A percentile compares a stretch with the other conserved stretches of the same genome.
Evolutionary conservation across 805 yeast species (phyloP).

Genomic region (Pichia kluyveri): DNA sequence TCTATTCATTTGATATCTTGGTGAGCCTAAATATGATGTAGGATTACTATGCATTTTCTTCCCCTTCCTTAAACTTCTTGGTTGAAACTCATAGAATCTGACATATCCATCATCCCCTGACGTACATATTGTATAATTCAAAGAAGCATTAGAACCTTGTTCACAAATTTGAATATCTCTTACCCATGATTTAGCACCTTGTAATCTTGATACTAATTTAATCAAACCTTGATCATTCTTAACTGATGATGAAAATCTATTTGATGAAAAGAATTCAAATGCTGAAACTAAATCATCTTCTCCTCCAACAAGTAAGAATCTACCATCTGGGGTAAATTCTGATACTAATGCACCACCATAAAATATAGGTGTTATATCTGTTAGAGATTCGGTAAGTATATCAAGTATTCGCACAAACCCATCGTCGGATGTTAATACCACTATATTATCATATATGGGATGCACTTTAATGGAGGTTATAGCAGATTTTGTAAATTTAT

Average conservation of each 20-base stretch:
- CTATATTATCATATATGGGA: constrained; percentile 30
- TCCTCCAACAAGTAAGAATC: constrained; percentile 42
- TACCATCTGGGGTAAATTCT: constrained; percentile 39
- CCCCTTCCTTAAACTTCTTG: constrained; percentile 31
- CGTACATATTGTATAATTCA: constrained; percentile 39
- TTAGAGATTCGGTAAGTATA: constrained; percentile 30
- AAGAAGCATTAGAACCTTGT: constrained; percentile 18
- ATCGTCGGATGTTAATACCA: constrained; percentile 54
- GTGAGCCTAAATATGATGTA: neutral
- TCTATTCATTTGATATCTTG: constrained; percentile 3
- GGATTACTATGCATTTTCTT: constrained; percentile 11
- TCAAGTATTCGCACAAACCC: constrained; percentile 56
- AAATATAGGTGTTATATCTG: constrained; percentile 54
- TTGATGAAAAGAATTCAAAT: constrained; percentile 22
- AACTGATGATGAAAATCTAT: constrained; percentile 8
- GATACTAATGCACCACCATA: constrained; percentile 55
- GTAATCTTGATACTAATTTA: constrained; percentile 23
- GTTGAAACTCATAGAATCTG: constrained; percentile 46
- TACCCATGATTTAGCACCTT: constrained; percentile 49
- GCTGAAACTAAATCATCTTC: constrained; percentile 43
- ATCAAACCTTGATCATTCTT: constrained; percentile 13
- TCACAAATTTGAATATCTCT: constrained; percentile 36
- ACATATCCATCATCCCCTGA: constrained; percentile 50
- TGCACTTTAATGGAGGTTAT: constrained; percentile 40
- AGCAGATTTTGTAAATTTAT: constrained; percentile 51